A percentile compares a stretch with the other conserved stretches of the same genome.
phyloP scores from a whole-genome alignment of 1,139 yeast species.

The Lodderomyces jiufengensis region DNA sequence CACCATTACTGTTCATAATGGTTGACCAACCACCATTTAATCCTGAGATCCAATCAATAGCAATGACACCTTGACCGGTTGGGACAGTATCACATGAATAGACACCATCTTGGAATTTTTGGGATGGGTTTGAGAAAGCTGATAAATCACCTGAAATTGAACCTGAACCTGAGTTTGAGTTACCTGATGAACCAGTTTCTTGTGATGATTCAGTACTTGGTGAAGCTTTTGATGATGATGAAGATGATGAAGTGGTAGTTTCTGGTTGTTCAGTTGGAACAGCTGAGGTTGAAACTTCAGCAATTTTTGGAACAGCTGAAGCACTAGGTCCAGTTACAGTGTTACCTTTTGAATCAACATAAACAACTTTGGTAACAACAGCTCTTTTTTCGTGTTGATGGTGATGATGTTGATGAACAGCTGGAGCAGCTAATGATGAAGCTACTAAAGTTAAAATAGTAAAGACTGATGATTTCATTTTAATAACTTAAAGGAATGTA shows the following conservation, averaged over 20 bases:
- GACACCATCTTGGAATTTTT: conserved; percentile 60
- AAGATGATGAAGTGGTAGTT: conserved; percentile 19
- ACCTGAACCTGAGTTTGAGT: conserved; percentile 16
- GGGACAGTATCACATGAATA: conserved; percentile 60
- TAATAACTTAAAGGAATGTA: conserved; percentile 7
- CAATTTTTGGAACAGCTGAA: conserved; percentile 9
- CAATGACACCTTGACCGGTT: conserved; percentile 69
- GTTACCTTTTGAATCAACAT: conserved; percentile 67
- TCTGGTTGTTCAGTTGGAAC: conserved; percentile 13
- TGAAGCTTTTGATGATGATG: conserved; percentile 10
- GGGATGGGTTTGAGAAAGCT: conserved; percentile 49
- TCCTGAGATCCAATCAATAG: conserved; percentile 52
- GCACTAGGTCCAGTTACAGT: conserved; percentile 25
- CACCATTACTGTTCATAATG: conserved; percentile 59
- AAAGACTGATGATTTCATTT: conserved; percentile 19
- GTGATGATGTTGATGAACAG: conserved; percentile 33
- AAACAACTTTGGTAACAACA: conserved; percentile 76
- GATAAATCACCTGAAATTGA: conserved; percentile 55
- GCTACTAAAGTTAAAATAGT: conserved; percentile 22
- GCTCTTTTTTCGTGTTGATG: conserved; percentile 51
- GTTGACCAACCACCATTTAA: conserved; percentile 71
- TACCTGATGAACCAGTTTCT: conserved; percentile 11
- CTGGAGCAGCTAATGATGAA: conserved; percentile 29
- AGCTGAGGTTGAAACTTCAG: conserved; percentile 10
- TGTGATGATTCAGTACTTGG: conserved; percentile 14